These are phyloP conservation scores for Penicillium oxalicum DNA, from an alignment of 2,329 filamentous ascomycete genomes.

Conservation along the genomic window DNA sequence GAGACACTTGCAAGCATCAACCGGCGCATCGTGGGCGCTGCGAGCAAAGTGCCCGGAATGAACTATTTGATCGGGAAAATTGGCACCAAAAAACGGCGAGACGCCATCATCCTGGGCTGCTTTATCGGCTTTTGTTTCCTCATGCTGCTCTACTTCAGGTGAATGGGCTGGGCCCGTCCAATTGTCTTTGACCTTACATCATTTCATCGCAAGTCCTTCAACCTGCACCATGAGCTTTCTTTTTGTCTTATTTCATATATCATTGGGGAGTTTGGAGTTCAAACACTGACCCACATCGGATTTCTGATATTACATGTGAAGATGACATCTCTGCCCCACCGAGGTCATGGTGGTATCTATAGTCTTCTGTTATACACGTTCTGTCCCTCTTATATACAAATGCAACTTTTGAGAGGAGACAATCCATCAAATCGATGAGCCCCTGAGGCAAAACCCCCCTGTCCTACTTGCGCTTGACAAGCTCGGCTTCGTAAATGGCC, in stretches of 20 bases:
- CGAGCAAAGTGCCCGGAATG: constrained; percentile 85
- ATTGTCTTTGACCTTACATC: constrained; percentile 2
- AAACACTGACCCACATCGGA: too few species aligned
- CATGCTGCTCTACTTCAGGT: constrained; percentile 74
- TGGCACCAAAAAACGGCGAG: constrained; percentile 87
- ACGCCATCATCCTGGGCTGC: constrained; percentile 84
- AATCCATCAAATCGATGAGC: neutral
- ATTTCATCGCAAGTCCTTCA: constrained; percentile 4
- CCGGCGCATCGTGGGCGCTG: constrained; percentile 79
- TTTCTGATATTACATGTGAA: constrained; percentile 9
- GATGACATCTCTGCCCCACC: constrained; percentile 13
- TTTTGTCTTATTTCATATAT: constrained; percentile 11
- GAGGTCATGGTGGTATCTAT: constrained; percentile 8
- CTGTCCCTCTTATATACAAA: constrained; percentile 25
- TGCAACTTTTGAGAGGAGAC: constrained; percentile 15
- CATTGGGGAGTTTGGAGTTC: neutral
- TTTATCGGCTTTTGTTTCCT: constrained; percentile 93
- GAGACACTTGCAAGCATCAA: constrained; percentile 87
- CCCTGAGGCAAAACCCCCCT: neutral
- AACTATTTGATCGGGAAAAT: constrained; percentile 90
- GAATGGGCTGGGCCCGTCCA: constrained; percentile 22
- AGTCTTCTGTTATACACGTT: constrained; percentile 22
- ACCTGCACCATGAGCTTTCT: constrained; percentile 12
- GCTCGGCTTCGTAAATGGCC: constrained; percentile 9
- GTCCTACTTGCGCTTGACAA: neutral